phyloP scores from a whole-genome alignment of 75 land plant genomes.

The Pseudotsuga menziesii region DNA sequence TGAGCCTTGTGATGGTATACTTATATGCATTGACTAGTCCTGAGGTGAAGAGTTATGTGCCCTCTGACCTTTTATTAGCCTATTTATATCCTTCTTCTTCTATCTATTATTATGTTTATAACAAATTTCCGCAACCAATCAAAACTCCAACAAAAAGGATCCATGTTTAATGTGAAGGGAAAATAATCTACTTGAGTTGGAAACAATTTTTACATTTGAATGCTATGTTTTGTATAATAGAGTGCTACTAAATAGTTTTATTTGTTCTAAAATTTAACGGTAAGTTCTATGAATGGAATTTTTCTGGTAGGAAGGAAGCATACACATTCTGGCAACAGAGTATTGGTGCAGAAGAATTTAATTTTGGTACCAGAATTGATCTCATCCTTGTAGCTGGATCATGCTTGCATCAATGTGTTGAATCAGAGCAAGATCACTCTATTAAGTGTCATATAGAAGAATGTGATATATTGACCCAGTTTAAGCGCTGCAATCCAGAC shows the following conservation, averaged over 20 bases:
- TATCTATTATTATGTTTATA: too few species aligned
- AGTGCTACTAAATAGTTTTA: background rate
- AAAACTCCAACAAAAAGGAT: background rate
- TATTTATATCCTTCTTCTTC: too few species aligned
- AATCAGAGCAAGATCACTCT: conserved; percentile 38
- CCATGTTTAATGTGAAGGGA: conserved; percentile 1
- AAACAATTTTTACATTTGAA: background rate
- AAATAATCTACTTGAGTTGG: background rate
- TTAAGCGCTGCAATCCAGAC: conserved; percentile 66
- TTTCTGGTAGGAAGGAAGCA: conserved; percentile 63
- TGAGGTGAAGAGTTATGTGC: too few species aligned
- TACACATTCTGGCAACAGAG: conserved; percentile 82
- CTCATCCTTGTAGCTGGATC: conserved; percentile 68
- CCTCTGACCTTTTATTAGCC: too few species aligned
- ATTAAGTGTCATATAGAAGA: conserved; percentile 65
- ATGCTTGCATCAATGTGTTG: conserved; percentile 55
- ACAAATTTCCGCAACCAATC: background rate
- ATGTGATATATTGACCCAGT: conserved; percentile 76
- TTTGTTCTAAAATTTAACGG: background rate
- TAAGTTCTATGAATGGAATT: background rate
- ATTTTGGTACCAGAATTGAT: conserved; percentile 88
- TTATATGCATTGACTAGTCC: too few species aligned
- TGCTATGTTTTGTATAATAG: background rate
- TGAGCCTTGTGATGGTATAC: too few species aligned
- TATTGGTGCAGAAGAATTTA: conserved; percentile 89